Percentiles rank a stretch among this genome's conserved stretches.
phyloP scores from a whole-genome alignment of 139 green algal species.

The Chloropicon primus region DNA sequence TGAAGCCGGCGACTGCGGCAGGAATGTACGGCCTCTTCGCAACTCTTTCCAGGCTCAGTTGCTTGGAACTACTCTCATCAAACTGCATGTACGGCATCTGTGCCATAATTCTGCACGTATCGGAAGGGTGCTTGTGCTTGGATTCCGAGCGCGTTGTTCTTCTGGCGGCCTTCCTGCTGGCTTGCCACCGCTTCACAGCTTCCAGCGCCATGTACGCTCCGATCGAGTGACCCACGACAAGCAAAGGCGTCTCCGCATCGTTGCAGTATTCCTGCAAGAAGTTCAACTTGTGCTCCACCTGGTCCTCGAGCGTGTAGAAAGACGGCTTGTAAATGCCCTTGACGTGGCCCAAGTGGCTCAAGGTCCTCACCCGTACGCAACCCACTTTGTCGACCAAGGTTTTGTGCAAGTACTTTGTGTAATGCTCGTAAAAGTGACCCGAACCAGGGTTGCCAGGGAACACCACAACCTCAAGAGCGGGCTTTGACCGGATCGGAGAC shows the following conservation, averaged over 20 bases:
- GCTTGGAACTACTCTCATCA: not conserved
- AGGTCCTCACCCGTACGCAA: not conserved
- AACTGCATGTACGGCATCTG: not conserved
- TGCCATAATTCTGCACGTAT: not conserved
- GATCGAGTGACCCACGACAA: constrained; percentile 27
- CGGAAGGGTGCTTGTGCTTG: not conserved
- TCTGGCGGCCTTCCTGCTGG: not conserved
- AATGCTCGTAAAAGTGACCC: not conserved
- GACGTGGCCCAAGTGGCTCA: not conserved
- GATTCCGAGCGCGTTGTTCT: not conserved
- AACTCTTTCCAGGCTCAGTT: not conserved
- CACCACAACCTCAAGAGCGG: not conserved
- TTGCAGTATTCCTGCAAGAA: constrained; percentile 24
- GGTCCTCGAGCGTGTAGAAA: constrained; percentile 20
- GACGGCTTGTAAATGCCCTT: not conserved
- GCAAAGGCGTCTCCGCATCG: constrained; percentile 7
- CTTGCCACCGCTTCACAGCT: not conserved
- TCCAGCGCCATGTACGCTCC: constrained; percentile 27
- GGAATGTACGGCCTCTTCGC: not conserved
- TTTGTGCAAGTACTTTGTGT: not conserved
- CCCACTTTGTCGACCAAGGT: not conserved
- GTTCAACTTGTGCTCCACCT: constrained; percentile 26
- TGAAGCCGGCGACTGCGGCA: not conserved
- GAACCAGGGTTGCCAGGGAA: not conserved
- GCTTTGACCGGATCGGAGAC: not conserved